These are phyloP conservation scores for Porphyrellus cyaneotinctus DNA, from an alignment of 768 basidiomycete species.

Conservation along the genomic window DNA sequence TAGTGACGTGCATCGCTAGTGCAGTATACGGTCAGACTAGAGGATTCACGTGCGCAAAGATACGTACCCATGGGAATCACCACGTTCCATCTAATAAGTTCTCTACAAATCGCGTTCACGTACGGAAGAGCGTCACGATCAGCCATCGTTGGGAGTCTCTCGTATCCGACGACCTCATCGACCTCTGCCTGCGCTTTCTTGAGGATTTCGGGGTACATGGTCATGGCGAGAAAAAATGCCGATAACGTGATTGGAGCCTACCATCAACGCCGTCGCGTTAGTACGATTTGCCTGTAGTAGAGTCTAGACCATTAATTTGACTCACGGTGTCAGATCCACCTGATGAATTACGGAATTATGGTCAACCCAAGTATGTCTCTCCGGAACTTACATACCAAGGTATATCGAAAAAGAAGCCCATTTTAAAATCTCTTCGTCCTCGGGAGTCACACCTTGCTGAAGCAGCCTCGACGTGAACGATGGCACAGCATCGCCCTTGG, in stretches of 20 bases:
- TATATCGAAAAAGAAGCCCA: constrained; percentile 13
- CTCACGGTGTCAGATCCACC: constrained; percentile 21
- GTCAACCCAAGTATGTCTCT: not conserved
- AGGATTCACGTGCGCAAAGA: not conserved
- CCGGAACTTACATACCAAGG: not conserved
- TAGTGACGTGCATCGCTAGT: constrained; percentile 6
- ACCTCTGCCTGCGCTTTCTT: constrained; percentile 13
- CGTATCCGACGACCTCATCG: constrained; percentile 1
- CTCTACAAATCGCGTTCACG: constrained; percentile 15
- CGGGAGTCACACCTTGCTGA: not conserved
- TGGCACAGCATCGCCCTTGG: constrained; percentile 5
- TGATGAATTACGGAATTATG: constrained; percentile 4
- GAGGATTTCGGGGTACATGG: constrained; percentile 1
- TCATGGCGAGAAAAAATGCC: constrained; percentile 18
- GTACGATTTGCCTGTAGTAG: not conserved
- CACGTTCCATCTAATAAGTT: constrained; percentile 11
- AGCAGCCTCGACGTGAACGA: constrained; percentile 12
- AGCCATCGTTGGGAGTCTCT: constrained; percentile 7
- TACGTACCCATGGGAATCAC: not conserved
- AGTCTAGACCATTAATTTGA: constrained; percentile 20
- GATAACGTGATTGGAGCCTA: constrained; percentile 5
- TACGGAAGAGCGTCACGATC: constrained; percentile 13
- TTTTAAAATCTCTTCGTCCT: constrained; percentile 11
- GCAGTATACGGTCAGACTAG: not conserved
- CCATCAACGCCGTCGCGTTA: constrained; percentile 6